phyloP scores from a whole-genome alignment of 2,329 filamentous ascomycete species.

The Westerdykella aurantiaca region DNA sequence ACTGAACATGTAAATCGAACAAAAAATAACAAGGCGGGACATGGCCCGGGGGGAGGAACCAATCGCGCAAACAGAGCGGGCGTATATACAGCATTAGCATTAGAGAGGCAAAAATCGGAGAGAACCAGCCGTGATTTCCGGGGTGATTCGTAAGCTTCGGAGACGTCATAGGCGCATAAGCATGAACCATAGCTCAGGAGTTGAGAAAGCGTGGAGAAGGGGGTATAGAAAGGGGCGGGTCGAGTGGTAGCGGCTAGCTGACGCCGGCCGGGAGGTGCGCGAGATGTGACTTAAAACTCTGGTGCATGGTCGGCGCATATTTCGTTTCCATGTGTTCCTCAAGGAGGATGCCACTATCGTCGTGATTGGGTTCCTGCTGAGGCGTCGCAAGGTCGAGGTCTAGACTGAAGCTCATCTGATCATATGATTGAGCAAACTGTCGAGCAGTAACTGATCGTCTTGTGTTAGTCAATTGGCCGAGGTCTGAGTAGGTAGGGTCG shows the following conservation, averaged over 20 bases:
- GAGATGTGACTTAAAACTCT: slow-evolving; percentile 18
- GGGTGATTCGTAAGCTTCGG: slow-evolving; percentile 29
- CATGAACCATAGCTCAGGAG: slow-evolving; percentile 1
- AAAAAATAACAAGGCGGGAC: too few species aligned
- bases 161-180: slow-evolving; percentile 23
- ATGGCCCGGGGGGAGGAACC: too few species aligned
- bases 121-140: slow-evolving; percentile 19
- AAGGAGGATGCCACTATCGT: slow-evolving; percentile 33
- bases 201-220: not conserved
- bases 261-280: slow-evolving; percentile 16
- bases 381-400: slow-evolving; percentile 27
- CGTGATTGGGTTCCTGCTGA: slow-evolving; percentile 28
- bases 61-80: too few species aligned
- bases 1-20: too few species aligned
- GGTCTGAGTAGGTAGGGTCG: slow-evolving; percentile 3
- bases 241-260: slow-evolving; percentile 2
- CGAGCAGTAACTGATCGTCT: slow-evolving; percentile 31
- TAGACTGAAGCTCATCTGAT: slow-evolving; percentile 30
- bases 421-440: slow-evolving; percentile 29
- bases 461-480: slow-evolving; percentile 32
- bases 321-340: slow-evolving; percentile 34
- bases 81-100: not conserved
- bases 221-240: not conserved
- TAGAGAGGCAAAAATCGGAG: slow-evolving; percentile 6
- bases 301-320: slow-evolving; percentile 21